Evolutionary conservation across 2,329 filamentous ascomycete species (phyloP), one percentile per base, ranked within the genome.

Genomic region (Juglanconis oblonga): DNA sequence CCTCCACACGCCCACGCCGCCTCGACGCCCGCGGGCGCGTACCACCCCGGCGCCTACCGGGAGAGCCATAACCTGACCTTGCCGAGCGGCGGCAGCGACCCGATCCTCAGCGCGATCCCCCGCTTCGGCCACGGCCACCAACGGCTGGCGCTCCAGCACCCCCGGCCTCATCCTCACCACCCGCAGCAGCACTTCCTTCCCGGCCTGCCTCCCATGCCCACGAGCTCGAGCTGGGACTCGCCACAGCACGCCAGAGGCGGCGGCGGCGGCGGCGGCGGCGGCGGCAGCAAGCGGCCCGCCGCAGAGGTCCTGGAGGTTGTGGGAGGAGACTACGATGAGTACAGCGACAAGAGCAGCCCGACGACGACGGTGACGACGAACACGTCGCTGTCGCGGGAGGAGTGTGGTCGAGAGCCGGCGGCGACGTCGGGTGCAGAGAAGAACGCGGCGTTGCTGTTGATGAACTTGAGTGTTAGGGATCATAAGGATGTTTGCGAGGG

Each of bases 391-490:
- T 59, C 57, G 32, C 57, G 17, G n/a, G n/a, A 44, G 17, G 42
- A 49, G 55, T 44, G 64, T 40, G 62, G 58, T 45, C 57, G 61
- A 6, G 67, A 64, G 52, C 48, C 47, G 44, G 33, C 38, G 61
- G 63, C 42, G 62, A 64, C 54, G 54, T 61, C 63, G 7, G 73
- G 73, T 0, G 70, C 69, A 11, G 76, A 81, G 54, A 78, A 76
- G 66, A 79, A 78, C 49, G 80, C 79, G 1, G 80, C 80, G 17
- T 69, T 78, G 61, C 67, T 80, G 5, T 67, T 82, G 42, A 76
- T 82, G 77, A 78, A 79, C 55, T 72, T 82, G 32, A 77, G 77
- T 60, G 72, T 79, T 24, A 68, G 72, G 54, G 76, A 78, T 62
- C 58, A 51, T 50, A 33, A 66, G 24, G 61, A 65, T 4, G 59